Conservation (phyloP, 2,329 filamentous ascomycete species). For the Alternaria consortialis region DNA sequence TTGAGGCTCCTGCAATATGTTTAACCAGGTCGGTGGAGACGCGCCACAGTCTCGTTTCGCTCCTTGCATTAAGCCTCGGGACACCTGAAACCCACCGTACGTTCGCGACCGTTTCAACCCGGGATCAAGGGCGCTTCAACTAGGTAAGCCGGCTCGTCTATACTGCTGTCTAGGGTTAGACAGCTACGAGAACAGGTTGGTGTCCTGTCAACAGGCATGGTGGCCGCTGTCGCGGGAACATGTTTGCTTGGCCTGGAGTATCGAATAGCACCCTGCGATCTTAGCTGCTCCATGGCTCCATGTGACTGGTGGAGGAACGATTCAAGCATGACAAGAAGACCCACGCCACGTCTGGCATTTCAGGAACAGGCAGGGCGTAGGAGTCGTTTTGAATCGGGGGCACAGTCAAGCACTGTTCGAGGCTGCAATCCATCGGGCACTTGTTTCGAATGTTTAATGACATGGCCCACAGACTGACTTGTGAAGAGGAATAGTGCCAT, state of each 20-base stretch:
- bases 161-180: slow-evolving; percentile 24
- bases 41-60: slow-evolving; percentile 22
- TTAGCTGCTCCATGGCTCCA: slow-evolving; percentile 14
- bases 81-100: slow-evolving; percentile 45
- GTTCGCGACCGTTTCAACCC: slow-evolving; percentile 46
- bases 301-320: slow-evolving; percentile 42
- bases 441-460: slow-evolving; percentile 51
- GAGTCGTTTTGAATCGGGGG: slow-evolving; percentile 27
- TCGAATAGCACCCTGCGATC: slow-evolving; percentile 27
- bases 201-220: slow-evolving; percentile 27
- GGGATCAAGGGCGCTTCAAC: slow-evolving; percentile 41
- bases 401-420: slow-evolving; percentile 30
- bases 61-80: slow-evolving; percentile 34
- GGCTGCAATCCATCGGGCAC: slow-evolving; percentile 25
- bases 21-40: slow-evolving; percentile 21
- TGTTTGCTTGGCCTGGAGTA: slow-evolving; percentile 25
- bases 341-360: slow-evolving; percentile 27
- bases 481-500: slow-evolving; percentile 22
- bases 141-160: slow-evolving; percentile 35
- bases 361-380: slow-evolving; percentile 23
- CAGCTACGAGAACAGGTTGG: slow-evolving; percentile 18
- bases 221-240: slow-evolving; percentile 35
- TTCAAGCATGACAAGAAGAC: slow-evolving; percentile 32
- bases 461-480: slow-evolving; percentile 38
- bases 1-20: slow-evolving; percentile 24